Evolutionary conservation across 495 filamentous ascomycete species (phyloP), one percentile per base, ranked within the genome.

Genomic region (Xylaria grammica): DNA sequence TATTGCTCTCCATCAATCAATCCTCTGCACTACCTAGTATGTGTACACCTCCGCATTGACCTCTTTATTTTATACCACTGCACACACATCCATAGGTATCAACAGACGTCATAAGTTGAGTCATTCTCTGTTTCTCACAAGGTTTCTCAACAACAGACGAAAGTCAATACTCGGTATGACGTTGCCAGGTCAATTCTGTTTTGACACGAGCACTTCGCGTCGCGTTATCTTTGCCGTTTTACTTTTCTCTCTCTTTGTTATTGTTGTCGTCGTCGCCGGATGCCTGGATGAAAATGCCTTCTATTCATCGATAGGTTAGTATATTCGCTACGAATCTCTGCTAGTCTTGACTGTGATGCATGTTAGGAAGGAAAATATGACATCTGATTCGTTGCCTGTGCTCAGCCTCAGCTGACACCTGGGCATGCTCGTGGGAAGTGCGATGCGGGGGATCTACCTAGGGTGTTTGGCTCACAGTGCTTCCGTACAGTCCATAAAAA

Each of bases 321-420:
- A n/a, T n/a, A n/a, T n/a, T n/a, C n/a, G n/a, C n/a, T n/a, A n/a
- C n/a, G n/a, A n/a, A n/a, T n/a, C n/a, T n/a, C n/a, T n/a, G n/a
- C n/a, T n/a, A n/a, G n/a, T n/a, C n/a, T n/a, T 36, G 32, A 36
- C 4, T 4, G 11, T 36, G 32, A 36, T 4, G 11, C 11, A 5
- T 36, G 32, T 36, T 36, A 11, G 32, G 50, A 55, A 55, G 40
- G 60, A 20, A n/a, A 22, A 24, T 22, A n/a, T 8, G 15, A 10
- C 27, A 59, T 48, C 19, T 59, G 56, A 59, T 59, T 59, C 42
- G 56, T 59, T 42, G 56, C 56, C 56, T 59, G 38, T 20, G 0
- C 27, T 48, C 56, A 59, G 56, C 56, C 56, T 36, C 56, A 59
- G 27, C 56, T 59, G 26, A 29, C 36, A n/a, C 19, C 19, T 34